Evolutionary conservation across 2,329 filamentous ascomycete genomes (phyloP).

Genomic region (Epichloe typhina): DNA sequence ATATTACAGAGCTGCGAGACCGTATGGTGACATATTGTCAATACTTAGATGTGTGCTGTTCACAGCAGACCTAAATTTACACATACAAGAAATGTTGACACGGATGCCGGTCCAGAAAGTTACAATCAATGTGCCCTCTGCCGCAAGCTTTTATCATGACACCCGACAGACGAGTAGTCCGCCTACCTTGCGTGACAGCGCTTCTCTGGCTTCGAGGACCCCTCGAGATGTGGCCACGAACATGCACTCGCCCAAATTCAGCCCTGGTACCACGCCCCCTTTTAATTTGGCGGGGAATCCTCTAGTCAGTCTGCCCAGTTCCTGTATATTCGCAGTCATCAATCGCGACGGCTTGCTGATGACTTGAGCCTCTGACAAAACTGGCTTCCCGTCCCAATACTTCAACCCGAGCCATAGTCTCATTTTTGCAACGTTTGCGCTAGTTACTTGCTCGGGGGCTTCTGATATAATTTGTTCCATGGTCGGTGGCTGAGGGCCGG

Average conservation of each 20-base stretch:
- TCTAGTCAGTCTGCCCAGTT: slow-evolving; percentile 52
- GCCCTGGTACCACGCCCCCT: slow-evolving; percentile 54
- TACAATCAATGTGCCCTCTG: too few relatives aligned
- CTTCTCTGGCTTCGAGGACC: slow-evolving; percentile 70
- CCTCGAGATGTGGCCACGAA: slow-evolving; percentile 68
- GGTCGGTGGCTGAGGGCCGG: slow-evolving; percentile 42
- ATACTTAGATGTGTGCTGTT: background rate
- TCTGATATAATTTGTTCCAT: slow-evolving; percentile 29
- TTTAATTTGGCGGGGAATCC: slow-evolving; percentile 45
- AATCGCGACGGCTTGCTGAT: slow-evolving; percentile 64
- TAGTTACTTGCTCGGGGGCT: slow-evolving; percentile 45
- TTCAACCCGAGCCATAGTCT: slow-evolving; percentile 83
- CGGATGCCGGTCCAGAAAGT: too few relatives aligned
- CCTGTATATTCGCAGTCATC: slow-evolving; percentile 50
- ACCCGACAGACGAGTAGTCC: slow-evolving; percentile 67
- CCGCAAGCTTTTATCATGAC: slow-evolving; percentile 20
- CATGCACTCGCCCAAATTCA: slow-evolving; percentile 71
- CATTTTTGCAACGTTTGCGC: slow-evolving; percentile 57
- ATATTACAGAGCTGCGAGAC: background rate
- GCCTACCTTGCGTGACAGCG: slow-evolving; percentile 67
- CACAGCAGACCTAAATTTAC: background rate
- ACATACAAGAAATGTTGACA: too few relatives aligned
- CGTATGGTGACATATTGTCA: too few relatives aligned
- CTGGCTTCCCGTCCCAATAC: slow-evolving; percentile 74
- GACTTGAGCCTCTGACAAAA: slow-evolving; percentile 52